Conservation (phyloP, 148 eudicot genomes). For the Simmondsia chinensis region DNA sequence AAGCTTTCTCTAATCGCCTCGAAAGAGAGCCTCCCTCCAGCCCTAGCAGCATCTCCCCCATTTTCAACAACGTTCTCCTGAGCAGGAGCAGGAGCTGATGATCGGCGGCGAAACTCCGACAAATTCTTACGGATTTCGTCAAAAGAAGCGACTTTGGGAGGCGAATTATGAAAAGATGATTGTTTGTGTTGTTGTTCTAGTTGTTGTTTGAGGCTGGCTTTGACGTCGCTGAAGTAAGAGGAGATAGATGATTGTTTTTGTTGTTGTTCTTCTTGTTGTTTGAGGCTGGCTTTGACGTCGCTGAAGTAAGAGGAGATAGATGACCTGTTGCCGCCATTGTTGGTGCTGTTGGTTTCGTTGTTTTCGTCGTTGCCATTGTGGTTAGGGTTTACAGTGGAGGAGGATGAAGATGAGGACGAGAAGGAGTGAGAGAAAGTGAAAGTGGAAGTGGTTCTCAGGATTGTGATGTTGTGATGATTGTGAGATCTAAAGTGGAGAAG, state of each 20-base stretch:
- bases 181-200: not conserved
- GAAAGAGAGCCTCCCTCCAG: not conserved
- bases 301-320: conserved; percentile 21
- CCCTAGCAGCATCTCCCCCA: not conserved
- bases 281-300: conserved; percentile 42
- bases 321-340: conserved; percentile 9
- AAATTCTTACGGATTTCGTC: conserved; percentile 38
- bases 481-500: conserved; percentile 32
- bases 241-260: conserved; percentile 7
- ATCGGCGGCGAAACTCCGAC: conserved; percentile 30
- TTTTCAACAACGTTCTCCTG: conserved; percentile 4
- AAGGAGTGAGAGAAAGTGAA: conserved; percentile 17
- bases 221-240: not conserved
- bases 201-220: not conserved
- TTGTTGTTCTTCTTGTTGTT: conserved; percentile 12
- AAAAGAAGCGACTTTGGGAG: not conserved
- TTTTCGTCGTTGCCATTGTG: conserved; percentile 7
- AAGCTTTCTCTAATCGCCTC: conserved; percentile 26
- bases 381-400: conserved; percentile 11
- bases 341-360: conserved; percentile 7
- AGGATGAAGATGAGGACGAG: conserved; percentile 39
- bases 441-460: conserved; percentile 6
- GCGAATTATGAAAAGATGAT: not conserved
- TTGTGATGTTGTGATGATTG: conserved; percentile 1
- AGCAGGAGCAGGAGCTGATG: conserved; percentile 13